These are phyloP conservation scores for Herpotrichia juniperi DNA, from an alignment of 2,329 filamentous ascomycete genomes.

Conservation along the genomic window DNA sequence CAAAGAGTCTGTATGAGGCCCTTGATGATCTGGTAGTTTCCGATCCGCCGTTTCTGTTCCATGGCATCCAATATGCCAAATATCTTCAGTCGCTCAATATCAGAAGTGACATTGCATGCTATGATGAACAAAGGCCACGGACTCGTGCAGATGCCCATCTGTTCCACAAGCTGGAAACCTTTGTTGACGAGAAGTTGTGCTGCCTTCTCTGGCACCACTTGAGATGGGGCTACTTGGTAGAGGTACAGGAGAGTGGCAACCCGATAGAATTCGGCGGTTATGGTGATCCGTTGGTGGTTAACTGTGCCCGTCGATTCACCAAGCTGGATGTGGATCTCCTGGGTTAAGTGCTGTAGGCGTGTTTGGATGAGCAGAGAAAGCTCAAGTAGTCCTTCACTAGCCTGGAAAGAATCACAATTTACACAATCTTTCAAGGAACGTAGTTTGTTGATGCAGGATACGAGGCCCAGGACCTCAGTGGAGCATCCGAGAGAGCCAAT, in stretches of 20 bases:
- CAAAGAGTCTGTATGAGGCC: constrained; percentile 53
- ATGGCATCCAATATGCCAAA: constrained; percentile 51
- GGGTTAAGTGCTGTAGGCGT: constrained; percentile 25
- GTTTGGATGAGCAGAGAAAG: constrained; percentile 15
- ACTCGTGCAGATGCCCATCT: constrained; percentile 53
- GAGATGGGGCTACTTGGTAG: constrained; percentile 39
- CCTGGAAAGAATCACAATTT: neutral
- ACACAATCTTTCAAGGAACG: neutral
- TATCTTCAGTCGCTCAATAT: constrained; percentile 50
- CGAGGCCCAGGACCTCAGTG: constrained; percentile 52
- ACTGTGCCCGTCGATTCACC: constrained; percentile 33
- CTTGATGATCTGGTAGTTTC: constrained; percentile 54
- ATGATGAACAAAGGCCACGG: constrained; percentile 58
- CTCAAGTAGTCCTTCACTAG: neutral
- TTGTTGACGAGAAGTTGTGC: constrained; percentile 14
- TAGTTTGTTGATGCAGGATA: constrained; percentile 50
- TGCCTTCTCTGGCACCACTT: constrained; percentile 28
- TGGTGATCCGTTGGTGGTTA: constrained; percentile 40
- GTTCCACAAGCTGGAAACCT: constrained; percentile 45
- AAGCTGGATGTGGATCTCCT: constrained; percentile 28
- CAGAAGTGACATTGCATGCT: constrained; percentile 52
- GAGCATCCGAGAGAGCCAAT: constrained; percentile 57
- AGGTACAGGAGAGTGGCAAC: constrained; percentile 57
- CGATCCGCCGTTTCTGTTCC: constrained; percentile 52
- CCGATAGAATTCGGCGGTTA: constrained; percentile 60